Conservation (phyloP, 2,329 filamentous ascomycete genomes). For the Cryphonectria parasitica region DNA sequence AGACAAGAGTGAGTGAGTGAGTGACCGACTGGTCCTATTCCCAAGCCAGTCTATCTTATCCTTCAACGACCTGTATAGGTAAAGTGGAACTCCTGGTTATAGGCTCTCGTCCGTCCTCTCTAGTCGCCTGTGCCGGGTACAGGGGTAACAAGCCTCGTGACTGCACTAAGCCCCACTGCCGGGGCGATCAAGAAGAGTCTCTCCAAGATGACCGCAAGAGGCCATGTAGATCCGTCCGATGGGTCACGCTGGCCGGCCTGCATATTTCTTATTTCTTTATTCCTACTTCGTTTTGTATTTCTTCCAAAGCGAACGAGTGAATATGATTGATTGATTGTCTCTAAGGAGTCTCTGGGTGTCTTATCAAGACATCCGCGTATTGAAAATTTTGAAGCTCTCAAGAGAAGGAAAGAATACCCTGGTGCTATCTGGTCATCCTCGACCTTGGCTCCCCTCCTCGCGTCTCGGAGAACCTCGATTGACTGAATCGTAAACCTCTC, state of each 20-base stretch:
- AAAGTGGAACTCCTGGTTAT: neutral
- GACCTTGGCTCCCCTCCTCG: neutral
- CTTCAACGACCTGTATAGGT: neutral
- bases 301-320: neutral
- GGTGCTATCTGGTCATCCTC: neutral
- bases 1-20: neutral
- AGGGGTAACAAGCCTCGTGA: slow-evolving; percentile 9
- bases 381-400: neutral
- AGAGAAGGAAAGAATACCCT: neutral
- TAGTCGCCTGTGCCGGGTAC: neutral
- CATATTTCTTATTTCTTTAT: neutral
- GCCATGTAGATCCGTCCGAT: neutral
- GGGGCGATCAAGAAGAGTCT: slow-evolving; percentile 6
- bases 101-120: neutral
- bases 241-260: slow-evolving; percentile 4
- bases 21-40: neutral
- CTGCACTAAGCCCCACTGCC: slow-evolving; percentile 6
- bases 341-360: neutral
- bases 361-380: neutral
- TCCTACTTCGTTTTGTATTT: neutral
- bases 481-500: neutral
- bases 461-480: neutral
- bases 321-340: neutral
- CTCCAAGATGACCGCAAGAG: slow-evolving; percentile 1
- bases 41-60: no score